Evolutionary conservation across 192 early-diverging fungal species (phyloP).

Genomic region (Oehlia diaphana): DNA sequence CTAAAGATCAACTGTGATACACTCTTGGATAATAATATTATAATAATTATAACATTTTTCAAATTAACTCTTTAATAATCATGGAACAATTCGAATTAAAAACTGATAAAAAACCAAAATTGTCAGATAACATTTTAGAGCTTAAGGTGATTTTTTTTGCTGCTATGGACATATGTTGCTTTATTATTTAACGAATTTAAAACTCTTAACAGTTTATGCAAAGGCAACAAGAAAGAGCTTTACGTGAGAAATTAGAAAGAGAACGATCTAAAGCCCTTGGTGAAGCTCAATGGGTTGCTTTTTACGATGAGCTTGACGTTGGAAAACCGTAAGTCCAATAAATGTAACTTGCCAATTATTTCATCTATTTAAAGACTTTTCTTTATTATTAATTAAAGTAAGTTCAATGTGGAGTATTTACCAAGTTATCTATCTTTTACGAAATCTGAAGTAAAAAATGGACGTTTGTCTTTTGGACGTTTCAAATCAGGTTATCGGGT

Average conservation of each 20-base stretch:
- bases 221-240: constrained; percentile 37
- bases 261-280: constrained; percentile 34
- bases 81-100: background rate
- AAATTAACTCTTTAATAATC: no score
- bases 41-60: no score
- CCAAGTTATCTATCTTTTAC: constrained; percentile 35
- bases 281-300: constrained; percentile 39
- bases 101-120: background rate
- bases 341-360: background rate
- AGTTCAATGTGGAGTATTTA: constrained; percentile 39
- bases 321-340: constrained; percentile 36
- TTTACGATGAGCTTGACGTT: constrained; percentile 30
- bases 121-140: constrained; percentile 7
- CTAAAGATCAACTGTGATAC: no score
- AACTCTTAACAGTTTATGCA: constrained; percentile 39
- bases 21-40: no score
- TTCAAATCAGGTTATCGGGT: background rate
- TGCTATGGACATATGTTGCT: background rate
- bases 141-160: background rate
- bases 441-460: background rate
- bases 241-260: constrained; percentile 33
- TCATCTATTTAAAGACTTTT: background rate
- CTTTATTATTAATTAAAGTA: constrained; percentile 20
- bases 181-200: background rate
- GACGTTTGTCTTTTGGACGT: constrained; percentile 7